Evolutionary conservation across 2,329 filamentous ascomycete species (phyloP).

Genomic region (Monosporascus ibericus): DNA sequence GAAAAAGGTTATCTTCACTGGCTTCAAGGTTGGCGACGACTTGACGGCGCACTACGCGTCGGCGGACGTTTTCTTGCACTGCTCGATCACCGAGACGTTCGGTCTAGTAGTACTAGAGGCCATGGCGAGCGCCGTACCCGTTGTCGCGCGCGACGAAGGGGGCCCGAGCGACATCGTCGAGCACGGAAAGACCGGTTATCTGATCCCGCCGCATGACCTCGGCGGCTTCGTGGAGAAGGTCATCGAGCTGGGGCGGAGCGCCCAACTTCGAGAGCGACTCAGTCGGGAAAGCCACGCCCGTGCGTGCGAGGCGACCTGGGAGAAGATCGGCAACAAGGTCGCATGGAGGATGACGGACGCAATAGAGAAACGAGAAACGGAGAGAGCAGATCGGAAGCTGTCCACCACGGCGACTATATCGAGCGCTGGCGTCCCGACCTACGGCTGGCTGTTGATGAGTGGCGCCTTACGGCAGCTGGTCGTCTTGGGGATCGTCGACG

Average conservation of each 20-base stretch:
- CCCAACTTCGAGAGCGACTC: slow-evolving; percentile 38
- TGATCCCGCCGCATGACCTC: slow-evolving; percentile 54
- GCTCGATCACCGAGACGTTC: slow-evolving; percentile 66
- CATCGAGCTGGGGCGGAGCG: slow-evolving; percentile 41
- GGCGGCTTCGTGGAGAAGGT: slow-evolving; percentile 51
- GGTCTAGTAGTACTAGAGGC: slow-evolving; percentile 64
- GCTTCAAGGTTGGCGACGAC: slow-evolving; percentile 53
- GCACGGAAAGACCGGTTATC: slow-evolving; percentile 53
- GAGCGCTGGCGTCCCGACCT: slow-evolving; percentile 26
- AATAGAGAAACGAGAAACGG: slow-evolving; percentile 39
- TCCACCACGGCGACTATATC: slow-evolving; percentile 1
- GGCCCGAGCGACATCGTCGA: slow-evolving; percentile 63
- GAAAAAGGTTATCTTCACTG: slow-evolving; percentile 58
- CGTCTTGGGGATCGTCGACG: slow-evolving; percentile 32
- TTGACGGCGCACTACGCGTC: slow-evolving; percentile 63
- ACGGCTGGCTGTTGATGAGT: slow-evolving; percentile 39
- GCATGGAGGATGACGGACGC: slow-evolving; percentile 56
- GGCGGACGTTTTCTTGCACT: slow-evolving; percentile 65
- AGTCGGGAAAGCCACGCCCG: slow-evolving; percentile 42
- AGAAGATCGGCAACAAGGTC: slow-evolving; percentile 64
- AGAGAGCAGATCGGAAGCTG: slow-evolving; percentile 23
- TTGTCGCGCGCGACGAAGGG: slow-evolving; percentile 63
- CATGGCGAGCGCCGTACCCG: slow-evolving; percentile 65
- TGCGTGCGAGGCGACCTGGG: slow-evolving; percentile 62
- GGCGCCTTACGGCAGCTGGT: slow-evolving; percentile 31